Evolutionary conservation across 768 basidiomycete species (phyloP), one percentile per base, ranked within the genome.

Genomic region (Hortiboletus flavorubellus): DNA sequence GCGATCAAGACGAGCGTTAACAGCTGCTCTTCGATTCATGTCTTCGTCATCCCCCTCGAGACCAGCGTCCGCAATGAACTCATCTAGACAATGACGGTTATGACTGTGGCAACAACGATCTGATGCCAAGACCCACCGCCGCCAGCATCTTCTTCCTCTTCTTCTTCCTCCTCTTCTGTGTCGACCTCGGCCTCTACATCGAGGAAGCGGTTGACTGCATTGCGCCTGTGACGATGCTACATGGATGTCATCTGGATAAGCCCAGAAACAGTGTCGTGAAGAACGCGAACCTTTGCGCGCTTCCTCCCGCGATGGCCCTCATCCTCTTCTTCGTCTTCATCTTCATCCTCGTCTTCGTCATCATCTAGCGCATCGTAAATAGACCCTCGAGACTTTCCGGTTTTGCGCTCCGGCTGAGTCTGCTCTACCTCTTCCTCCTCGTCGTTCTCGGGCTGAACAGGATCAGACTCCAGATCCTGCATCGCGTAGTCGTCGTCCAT

Each of bases 151-250:
- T 89, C 89, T 4, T 90, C 90, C 7, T 87, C 92, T 18, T 96
- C 93, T 3, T 89, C 89, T 26, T 98, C 97, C 35, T 97, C 96
- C 4, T 98, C 97, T 18, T 98, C 97, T 31, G 97, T 94, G 62
- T 93, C 93, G 18, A 96, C 95, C 68, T 93, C 93, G 51, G 93
- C 94, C 75, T 96, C 93, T 53, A 95, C 81, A 83, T 98, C 97
- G 62, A 98, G 78, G 86, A 94, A 99, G 60, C 87, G 86, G 68
- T 84, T 89, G 26, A 83, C 80, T 16, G 79, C 76, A 51, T 75
- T 73, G 47, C 82, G 82, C 71, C 82, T 87, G 69, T 88, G 87
- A 56, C 85, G 82, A 56, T 80, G 84, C 84, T 86, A 49, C 46
- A 42, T 43, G 56, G 35, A 41, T 18, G 37, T 40, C 26, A 51